Evolutionary conservation across 2,329 filamentous ascomycete genomes (phyloP), one percentile per base, ranked within the genome.

Genomic region (Penicillium freii): DNA sequence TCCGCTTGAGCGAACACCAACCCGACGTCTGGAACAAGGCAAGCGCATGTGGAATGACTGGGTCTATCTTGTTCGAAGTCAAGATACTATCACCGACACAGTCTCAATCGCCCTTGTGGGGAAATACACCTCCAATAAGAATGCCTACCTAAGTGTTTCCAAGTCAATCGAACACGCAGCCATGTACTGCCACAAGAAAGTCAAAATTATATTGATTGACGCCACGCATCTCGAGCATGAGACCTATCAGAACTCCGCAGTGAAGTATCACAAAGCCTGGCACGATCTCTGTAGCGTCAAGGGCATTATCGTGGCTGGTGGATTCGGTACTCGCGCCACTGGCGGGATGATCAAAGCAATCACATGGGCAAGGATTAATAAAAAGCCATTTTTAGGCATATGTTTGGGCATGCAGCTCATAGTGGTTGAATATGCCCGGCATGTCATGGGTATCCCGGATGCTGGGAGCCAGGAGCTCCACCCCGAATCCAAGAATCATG

Each of bases 391-490:
- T 77, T 82, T 97, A 0, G 94, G 94, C 58, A 89, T 97, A 62
- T 97, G 93, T 72, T 80, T 97, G 23, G 92, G 92, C 56, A 91
- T 96, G 87, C 94, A 97, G 74, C 84, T 96, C 46, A 92, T 93
- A 21, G 91, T 96, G 46, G 89, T 97, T 65, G 92, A 97, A 75
- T 91, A 86, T 66, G 91, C 92, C 1, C 86, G 92, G 42, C 87
- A 91, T 63, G 79, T 93, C 1, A 89, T 86, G 75, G 84, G 84
- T 29, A 81, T 92, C 61, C 73, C 76, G 4, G 75, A 79, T 43
- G 84, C 84, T 1, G 80, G 79, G 5, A 84, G 80, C 6, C 80
- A 79, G 54, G 85, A 87, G 64, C 81, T 87, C 62, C 74, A 84
- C 54, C 72, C 75, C 10, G 57, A 72, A 17, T 83, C 86, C n/a